phyloP scores from a whole-genome alignment of 495 filamentous ascomycete genomes.

The Penicillium crystallinum region DNA sequence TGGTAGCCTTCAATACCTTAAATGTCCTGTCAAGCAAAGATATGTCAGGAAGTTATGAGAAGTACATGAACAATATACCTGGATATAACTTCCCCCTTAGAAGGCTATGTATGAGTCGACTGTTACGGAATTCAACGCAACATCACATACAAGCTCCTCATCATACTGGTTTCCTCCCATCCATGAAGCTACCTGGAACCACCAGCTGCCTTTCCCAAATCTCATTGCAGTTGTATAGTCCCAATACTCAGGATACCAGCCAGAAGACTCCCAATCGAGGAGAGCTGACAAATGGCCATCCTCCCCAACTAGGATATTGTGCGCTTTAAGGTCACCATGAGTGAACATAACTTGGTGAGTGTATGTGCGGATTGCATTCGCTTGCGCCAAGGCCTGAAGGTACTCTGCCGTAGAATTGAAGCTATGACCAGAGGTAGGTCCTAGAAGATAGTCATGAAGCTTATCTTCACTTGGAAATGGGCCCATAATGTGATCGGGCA shows the following conservation, averaged over 20 bases:
- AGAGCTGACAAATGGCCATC: constrained; percentile 44
- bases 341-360: constrained; percentile 33
- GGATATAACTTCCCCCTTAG: no score
- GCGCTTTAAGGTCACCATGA: constrained; percentile 44
- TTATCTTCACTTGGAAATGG: constrained; percentile 12
- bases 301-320: constrained; percentile 43
- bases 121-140: constrained; percentile 22
- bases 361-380: constrained; percentile 12
- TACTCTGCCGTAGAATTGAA: constrained; percentile 15
- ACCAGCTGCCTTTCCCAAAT: constrained; percentile 22
- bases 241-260: constrained; percentile 54
- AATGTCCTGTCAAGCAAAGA: no score
- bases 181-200: constrained; percentile 23
- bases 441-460: constrained; percentile 11
- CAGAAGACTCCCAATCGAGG: constrained; percentile 49
- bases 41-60: no score
- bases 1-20: no score
- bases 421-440: constrained; percentile 7
- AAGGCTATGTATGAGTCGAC: constrained; percentile 22
- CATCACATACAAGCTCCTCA: constrained; percentile 19
- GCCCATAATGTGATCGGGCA: constrained; percentile 16
- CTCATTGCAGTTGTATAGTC: constrained; percentile 41
- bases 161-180: constrained; percentile 22
- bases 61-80: no score
- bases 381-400: constrained; percentile 13